Evolutionary conservation across 345 rosid genomes (phyloP), one percentile per base, ranked within the genome.

Genomic region (Mangifera indica): DNA sequence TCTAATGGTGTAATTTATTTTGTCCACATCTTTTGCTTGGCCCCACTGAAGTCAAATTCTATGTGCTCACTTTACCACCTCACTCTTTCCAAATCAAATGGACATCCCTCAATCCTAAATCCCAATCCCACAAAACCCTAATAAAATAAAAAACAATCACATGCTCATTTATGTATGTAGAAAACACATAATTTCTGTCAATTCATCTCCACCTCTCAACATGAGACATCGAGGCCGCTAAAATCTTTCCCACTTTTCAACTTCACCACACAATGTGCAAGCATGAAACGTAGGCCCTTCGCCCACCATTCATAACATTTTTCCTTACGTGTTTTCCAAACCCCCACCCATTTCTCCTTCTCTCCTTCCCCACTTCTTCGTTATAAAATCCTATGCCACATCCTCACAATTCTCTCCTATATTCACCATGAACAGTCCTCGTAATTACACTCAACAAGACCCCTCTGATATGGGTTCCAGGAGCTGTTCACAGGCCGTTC

Each of bases 281-380:
- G 62, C 72, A 59, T 25, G 75, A 74, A 67, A 77, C 87, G 87
- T 84, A 77, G 85, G 76, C 66, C 60, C 73, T 76, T 78, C 82
- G 40, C 12, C 24, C 3, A 52, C 88, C 90, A 80, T 80, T 77
- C 81, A 84, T 66, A 45, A 67, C 46, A 59, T n/a, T 17, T n/a
- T 44, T 14, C 54, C 15, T 21, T 80, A 81, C 83, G 83, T 78
- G 82, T 74, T 40, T 3, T 56, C 7, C 24, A 49, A 61, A 52
- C 71, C 26, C 82, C 84, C 79, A 63, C 67, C 7, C 81, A 59
- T 81, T 75, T 15, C 13, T 42, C 10, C 40, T 45, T 40, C 58
- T 20, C n/a, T 44, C 26, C 60, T 29, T 60, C 32, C 56, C 12
- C 66, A 66, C 58, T 20, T 66, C 13, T 59, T 61, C 32, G 20